Base-by-base conservation (phyloP, 1,284 basidiomycete genomes). In the Chalciporus piperatoides region DNA sequence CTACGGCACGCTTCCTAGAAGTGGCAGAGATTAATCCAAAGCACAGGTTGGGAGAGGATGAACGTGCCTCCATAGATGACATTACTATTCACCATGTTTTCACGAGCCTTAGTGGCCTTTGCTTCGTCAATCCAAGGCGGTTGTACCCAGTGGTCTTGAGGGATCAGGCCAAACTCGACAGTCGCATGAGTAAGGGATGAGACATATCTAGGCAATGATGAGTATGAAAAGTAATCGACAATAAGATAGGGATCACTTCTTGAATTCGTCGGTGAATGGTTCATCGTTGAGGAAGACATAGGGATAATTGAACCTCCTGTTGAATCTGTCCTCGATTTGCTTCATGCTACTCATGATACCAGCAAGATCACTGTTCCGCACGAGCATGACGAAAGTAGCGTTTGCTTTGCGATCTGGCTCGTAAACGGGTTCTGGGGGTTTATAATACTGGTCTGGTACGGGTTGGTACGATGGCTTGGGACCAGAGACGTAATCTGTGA, bases 201-300 rank as follows among this genome's bases (percentile, higher is more conserved):
- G 4, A 92, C 81, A 49, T 81, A 80, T 38, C 88, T 91, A 25
- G 4, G 39, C 11, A 39, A 35, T 17, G 15, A 39, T 17, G 33
- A 46, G 23, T 21, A 15, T 59, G 7, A 59, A 54, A 39, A 37
- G 41, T 38, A 35, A 17, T n/a, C 7, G 42, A 12, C 14, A 11
- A 15, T 12, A 14, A 21, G 4, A 28, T 15, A 49, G 15, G 46
- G 38, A 4, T 53, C 74, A 89, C 82, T 72, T 71, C 60, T 89
- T 92, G 71, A 94, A 94, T 23, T 80, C 76, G 3, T 90, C 85
- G 3, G 79, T 74, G 64, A 94, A 95, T 0, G 77, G 76, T 51
- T 86, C 76, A 42, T 95, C 91, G 61, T 94, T 94, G 49, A 95
- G 73, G 70, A 95, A 90, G 33, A 92, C 84, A 61, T 90, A 94